Conservation (phyloP, 164 flowering plant genomes). For the Sextonia rubra region DNA sequence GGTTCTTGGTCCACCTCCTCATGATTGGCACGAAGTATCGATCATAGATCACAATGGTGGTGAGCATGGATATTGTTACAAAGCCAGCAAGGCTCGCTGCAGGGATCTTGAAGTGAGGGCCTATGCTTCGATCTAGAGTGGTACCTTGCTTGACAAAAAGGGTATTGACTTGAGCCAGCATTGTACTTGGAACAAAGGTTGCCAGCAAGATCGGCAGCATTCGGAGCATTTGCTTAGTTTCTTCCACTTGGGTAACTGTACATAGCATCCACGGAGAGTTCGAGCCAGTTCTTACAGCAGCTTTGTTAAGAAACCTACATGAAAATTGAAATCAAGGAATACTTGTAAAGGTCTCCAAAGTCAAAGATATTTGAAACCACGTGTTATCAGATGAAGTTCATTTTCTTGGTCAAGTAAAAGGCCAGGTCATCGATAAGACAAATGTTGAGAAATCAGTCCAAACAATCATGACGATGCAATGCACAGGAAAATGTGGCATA, state of each 20-base stretch:
- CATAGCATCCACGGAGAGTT: constrained; percentile 33
- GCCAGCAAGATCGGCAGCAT: constrained; percentile 38
- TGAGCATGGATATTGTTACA: constrained; percentile 47
- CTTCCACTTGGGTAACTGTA: constrained; percentile 45
- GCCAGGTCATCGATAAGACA: no score
- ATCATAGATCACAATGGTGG: constrained; percentile 38
- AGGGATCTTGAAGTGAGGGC: constrained; percentile 52
- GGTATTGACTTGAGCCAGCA: constrained; percentile 36
- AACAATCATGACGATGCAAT: no score
- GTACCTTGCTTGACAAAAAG: constrained; percentile 46
- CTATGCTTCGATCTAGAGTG: constrained; percentile 28
- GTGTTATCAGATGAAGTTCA: no score
- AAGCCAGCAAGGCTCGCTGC: constrained; percentile 55
- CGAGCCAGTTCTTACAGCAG: constrained; percentile 25
- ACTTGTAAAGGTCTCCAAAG: no score
- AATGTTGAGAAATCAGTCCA: no score
- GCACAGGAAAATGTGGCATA: no score
- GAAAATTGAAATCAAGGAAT: neutral
- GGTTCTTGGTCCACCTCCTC: constrained; percentile 35
- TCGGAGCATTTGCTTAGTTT: constrained; percentile 40
- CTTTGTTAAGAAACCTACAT: constrained; percentile 39
- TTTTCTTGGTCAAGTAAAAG: no score
- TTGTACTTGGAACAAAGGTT: constrained; percentile 33
- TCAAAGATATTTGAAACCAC: no score
- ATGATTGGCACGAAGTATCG: constrained; percentile 37